These are phyloP conservation scores for Diutina neorugosa DNA, from an alignment of 1,139 yeast species.

Conservation along the genomic window DNA sequence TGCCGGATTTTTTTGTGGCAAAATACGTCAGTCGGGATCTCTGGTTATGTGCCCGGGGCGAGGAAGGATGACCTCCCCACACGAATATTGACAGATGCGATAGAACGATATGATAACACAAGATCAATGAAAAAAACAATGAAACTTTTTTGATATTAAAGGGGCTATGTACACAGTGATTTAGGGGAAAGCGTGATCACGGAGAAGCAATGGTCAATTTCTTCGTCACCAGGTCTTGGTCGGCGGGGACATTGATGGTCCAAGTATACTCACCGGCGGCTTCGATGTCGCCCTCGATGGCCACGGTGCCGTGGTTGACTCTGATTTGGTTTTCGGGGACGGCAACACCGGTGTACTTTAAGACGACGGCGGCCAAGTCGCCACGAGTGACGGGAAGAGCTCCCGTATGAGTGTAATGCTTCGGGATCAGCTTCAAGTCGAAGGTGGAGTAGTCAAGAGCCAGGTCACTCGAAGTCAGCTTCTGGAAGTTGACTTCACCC, in stretches of 20 bases:
- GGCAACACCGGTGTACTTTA: conserved; percentile 20
- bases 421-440: conserved; percentile 25
- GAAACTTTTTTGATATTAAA: too few relatives aligned
- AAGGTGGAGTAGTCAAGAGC: conserved; percentile 15
- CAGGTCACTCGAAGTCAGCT: conserved; percentile 4
- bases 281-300: conserved; percentile 12
- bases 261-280: conserved; percentile 22
- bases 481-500: conserved; percentile 6
- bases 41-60: conserved; percentile 10
- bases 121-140: too few relatives aligned
- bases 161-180: neutral
- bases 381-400: conserved; percentile 20
- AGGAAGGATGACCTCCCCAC: neutral
- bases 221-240: conserved; percentile 11
- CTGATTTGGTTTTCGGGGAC: conserved; percentile 17
- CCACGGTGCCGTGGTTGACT: conserved; percentile 8
- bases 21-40: neutral
- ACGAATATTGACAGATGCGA: conserved; percentile 6
- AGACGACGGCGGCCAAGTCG: conserved; percentile 14
- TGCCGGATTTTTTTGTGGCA: neutral
- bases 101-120: too few relatives aligned
- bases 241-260: conserved; percentile 16
- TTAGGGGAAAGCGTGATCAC: neutral
- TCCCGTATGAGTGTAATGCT: conserved; percentile 12
- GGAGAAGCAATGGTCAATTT: conserved; percentile 8